Base-by-base conservation (phyloP, 192 early-diverging fungal species). In the Spinellus fusiger region DNA sequence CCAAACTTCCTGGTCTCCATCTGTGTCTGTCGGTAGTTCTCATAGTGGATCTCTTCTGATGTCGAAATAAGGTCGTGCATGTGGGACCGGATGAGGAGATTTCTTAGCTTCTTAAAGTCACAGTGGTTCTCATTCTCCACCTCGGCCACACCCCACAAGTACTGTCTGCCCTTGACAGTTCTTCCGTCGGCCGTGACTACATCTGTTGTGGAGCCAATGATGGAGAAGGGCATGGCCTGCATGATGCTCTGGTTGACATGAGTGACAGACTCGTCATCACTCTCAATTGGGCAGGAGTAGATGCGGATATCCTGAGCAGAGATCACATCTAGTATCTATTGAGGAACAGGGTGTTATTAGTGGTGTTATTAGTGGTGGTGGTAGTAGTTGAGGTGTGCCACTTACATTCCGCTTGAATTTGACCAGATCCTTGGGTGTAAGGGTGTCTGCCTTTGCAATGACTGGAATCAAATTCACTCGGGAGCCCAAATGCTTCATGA, bases 41-140 rank as follows among this genome's bases (percentile, higher is more conserved):
- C 96, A 75, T 95, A 99, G 74, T 99, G 96, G 31, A 77, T 73
- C 59, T 98, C 93, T 76, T 99, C 92, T 40, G 96, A 96, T 26
- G 87, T 88, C 28, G 78, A 74, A 62, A 99, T 92, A 48, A 98
- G 80, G 68, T 97, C 95, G 60, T 94, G 80, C 95, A 98, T 95
- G 70, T 98, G 94, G 10, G 93, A 94, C 62, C 89, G 81, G 56
- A 89, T 74, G 7, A 91, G 72, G 76, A 93, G 82, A 66, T 95
- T 87, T 62, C 96, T 84, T 54, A 98, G 80, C 62, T 93, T 91
- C 54, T 90, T 84, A 71, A 97, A 98, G 63, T 97, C 96, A 74
- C 90, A 93, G 79, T 97, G 96, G 8, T 84, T 82, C 68, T 93
- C 89, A 70, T 94, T 92, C 71, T 98, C 96, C 20, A 98, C 95